Percentiles rank a stretch among this genome's conserved stretches.
These are phyloP conservation scores for Globisporangium abappressorium DNA, from an alignment of 352 stramenopile genomes.

Conservation along the genomic window DNA sequence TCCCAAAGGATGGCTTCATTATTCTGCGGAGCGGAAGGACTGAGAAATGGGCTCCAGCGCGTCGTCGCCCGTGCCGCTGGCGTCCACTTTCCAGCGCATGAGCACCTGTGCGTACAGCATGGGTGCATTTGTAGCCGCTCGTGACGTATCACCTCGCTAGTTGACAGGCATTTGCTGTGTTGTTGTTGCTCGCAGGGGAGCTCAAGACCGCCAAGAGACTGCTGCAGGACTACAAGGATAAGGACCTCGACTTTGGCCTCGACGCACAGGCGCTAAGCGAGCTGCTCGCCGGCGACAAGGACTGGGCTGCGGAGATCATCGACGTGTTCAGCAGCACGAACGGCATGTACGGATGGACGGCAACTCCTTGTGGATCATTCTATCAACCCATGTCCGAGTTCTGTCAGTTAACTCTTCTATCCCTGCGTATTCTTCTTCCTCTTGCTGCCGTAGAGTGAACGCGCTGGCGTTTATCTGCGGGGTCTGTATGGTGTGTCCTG, in stretches of 20 bases:
- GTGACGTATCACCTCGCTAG: background rate
- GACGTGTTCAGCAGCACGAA: conserved; percentile 54
- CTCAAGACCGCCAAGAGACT: conserved; percentile 45
- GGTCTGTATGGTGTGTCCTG: conserved; percentile 38
- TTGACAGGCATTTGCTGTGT: background rate
- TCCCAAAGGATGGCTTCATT: background rate
- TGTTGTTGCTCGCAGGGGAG: conserved; percentile 32
- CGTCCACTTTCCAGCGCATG: conserved; percentile 53
- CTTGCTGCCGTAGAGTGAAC: conserved; percentile 41
- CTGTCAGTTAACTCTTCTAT: too few relatives aligned
- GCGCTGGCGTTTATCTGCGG: conserved; percentile 65
- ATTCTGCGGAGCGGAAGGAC: background rate
- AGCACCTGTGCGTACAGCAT: conserved; percentile 33
- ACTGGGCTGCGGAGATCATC: conserved; percentile 54
- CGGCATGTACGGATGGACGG: conserved; percentile 45
- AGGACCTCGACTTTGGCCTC: conserved; percentile 71
- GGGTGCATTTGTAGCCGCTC: background rate
- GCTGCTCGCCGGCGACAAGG: conserved; percentile 43
- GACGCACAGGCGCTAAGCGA: conserved; percentile 48
- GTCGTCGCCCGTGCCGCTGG: conserved; percentile 38
- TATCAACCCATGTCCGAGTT: background rate
- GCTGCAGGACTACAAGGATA: conserved; percentile 68
- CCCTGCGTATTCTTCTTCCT: background rate
- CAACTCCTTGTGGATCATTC: background rate
- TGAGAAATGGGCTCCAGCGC: conserved; percentile 43